Conservation (phyloP, 768 basidiomycete species). For the Fomitopsis pulvina region DNA sequence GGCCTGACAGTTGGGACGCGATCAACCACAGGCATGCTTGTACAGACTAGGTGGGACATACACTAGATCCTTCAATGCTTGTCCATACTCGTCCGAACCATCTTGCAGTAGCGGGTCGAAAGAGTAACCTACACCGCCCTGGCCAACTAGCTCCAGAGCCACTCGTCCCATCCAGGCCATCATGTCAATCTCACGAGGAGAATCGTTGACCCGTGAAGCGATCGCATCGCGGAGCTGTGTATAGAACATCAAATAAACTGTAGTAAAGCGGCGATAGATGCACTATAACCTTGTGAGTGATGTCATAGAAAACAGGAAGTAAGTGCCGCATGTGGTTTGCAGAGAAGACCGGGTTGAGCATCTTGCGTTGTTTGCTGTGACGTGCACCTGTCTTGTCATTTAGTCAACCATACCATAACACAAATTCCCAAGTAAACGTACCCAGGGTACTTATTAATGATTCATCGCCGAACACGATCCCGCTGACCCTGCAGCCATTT, state of each 20-base stretch:
- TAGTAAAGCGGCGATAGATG: neutral
- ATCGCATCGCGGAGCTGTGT: constrained; percentile 9
- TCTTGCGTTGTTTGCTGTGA: constrained; percentile 24
- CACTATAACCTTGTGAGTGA: constrained; percentile 16
- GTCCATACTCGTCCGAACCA: constrained; percentile 8
- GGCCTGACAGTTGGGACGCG: constrained; percentile 21
- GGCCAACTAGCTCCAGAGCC: constrained; percentile 14
- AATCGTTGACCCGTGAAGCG: neutral
- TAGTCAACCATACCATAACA: neutral
- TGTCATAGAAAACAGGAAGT: constrained; percentile 19
- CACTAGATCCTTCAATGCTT: constrained; percentile 16
- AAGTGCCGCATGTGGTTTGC: constrained; percentile 19
- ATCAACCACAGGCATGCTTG: neutral
- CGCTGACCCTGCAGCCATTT: constrained; percentile 8
- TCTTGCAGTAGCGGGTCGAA: constrained; percentile 13
- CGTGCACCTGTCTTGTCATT: constrained; percentile 15
- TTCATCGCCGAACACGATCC: constrained; percentile 16
- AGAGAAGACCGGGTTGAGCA: constrained; percentile 26
- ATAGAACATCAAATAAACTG: neutral
- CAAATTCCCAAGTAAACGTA: neutral
- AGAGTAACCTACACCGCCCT: constrained; percentile 12
- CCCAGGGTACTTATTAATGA: constrained; percentile 20
- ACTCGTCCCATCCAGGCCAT: constrained; percentile 14
- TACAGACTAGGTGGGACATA: constrained; percentile 19
- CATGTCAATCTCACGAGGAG: constrained; percentile 9